Evolutionary conservation across 805 yeast species (phyloP).

Genomic region (Kuraishia ogatae): DNA sequence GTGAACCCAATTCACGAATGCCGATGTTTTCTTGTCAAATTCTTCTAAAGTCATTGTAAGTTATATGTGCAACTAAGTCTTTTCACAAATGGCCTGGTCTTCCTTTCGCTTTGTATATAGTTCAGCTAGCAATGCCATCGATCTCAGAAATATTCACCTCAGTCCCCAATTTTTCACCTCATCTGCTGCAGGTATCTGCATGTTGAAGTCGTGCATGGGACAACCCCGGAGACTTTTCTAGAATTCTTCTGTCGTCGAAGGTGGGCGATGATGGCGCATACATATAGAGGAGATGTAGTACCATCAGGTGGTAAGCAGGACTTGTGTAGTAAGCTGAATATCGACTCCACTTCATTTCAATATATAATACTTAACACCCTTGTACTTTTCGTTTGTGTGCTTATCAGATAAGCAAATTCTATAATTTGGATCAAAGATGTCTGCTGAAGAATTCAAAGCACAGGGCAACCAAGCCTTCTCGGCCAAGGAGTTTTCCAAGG

Average conservation of each 20-base stretch:
- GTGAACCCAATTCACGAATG: conserved; percentile 29
- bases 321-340: neutral
- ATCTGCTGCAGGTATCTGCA: neutral
- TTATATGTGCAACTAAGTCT: too few species aligned
- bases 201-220: neutral
- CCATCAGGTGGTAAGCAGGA: neutral
- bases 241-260: neutral
- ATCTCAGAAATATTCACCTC: neutral
- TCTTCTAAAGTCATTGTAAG: neutral
- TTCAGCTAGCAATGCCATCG: too few species aligned
- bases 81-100: too few species aligned
- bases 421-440: conserved; percentile 21
- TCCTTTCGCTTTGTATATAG: too few species aligned
- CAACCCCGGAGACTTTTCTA: neutral
- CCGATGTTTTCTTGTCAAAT: conserved; percentile 29
- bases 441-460: conserved; percentile 75
- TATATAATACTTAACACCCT: too few species aligned
- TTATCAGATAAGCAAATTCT: too few species aligned
- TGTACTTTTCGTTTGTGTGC: too few species aligned
- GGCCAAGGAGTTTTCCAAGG: conserved; percentile 74
- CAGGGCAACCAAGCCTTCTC: conserved; percentile 92
- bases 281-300: neutral
- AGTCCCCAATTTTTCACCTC: neutral
- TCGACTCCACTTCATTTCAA: neutral
- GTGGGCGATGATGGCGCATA: neutral